Conservation (phyloP, 1,284 basidiomycete species). For the Irpex sp. region DNA sequence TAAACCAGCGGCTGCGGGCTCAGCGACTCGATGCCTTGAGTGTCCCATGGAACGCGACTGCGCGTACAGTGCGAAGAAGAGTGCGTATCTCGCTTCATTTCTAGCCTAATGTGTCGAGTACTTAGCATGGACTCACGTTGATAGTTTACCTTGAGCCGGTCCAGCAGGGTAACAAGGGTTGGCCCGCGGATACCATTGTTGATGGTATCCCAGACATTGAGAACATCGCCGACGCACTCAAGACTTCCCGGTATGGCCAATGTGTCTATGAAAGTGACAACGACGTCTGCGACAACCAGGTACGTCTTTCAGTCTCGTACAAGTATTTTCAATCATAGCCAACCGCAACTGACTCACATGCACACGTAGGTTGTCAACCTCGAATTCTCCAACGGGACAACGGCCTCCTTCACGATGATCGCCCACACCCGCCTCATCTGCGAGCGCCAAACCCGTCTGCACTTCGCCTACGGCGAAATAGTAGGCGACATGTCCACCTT, state of each 20-base stretch:
- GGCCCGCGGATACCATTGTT: slow-evolving; percentile 67
- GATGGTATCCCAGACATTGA: slow-evolving; percentile 79
- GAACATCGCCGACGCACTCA: slow-evolving; percentile 45
- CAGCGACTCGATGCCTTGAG: slow-evolving; percentile 67
- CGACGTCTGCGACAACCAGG: slow-evolving; percentile 39
- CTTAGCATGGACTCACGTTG: not conserved
- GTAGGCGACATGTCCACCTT: slow-evolving; percentile 77
- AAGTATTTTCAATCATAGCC: slow-evolving; percentile 30
- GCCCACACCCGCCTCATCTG: slow-evolving; percentile 69
- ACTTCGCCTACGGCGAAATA: slow-evolving; percentile 81
- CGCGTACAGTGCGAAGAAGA: slow-evolving; percentile 82
- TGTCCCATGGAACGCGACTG: slow-evolving; percentile 72
- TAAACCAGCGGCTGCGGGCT: slow-evolving; percentile 68
- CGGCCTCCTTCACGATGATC: slow-evolving; percentile 80
- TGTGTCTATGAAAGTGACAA: slow-evolving; percentile 84
- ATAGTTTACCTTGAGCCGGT: slow-evolving; percentile 73
- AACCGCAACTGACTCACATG: not conserved
- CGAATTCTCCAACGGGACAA: slow-evolving; percentile 72
- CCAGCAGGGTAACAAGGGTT: slow-evolving; percentile 47
- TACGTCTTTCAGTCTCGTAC: slow-evolving; percentile 1
- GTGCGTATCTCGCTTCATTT: slow-evolving; percentile 33
- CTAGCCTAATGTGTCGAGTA: no score
- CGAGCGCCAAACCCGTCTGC: slow-evolving; percentile 68
- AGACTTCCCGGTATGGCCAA: slow-evolving; percentile 66
- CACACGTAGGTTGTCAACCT: slow-evolving; percentile 64